Conservation (phyloP, 768 basidiomycete genomes). For the Amanita brunnescens region DNA sequence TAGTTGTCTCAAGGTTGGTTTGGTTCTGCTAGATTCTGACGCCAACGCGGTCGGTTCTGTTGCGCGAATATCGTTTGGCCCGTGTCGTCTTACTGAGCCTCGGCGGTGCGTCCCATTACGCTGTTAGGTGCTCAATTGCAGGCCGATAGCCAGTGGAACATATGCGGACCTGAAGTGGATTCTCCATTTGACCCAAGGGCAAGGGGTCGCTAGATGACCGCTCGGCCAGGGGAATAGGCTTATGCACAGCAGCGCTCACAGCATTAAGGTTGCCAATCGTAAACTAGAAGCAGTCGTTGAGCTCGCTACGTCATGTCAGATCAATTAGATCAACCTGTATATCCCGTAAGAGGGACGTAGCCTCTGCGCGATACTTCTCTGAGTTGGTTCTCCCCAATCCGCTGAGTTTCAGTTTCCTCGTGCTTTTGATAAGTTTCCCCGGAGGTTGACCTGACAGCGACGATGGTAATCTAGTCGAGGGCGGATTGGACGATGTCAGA, state of each 20-base stretch:
- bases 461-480: neutral
- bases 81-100: neutral
- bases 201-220: slow-evolving; percentile 4
- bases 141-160: neutral
- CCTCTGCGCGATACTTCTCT: slow-evolving; percentile 2
- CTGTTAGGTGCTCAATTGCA: neutral
- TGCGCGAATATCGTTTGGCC: neutral
- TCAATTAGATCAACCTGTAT: slow-evolving; percentile 2
- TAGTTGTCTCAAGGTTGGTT: neutral
- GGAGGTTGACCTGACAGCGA: neutral
- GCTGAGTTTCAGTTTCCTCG: neutral
- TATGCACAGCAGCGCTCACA: neutral
- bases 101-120: neutral
- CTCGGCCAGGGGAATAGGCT: neutral
- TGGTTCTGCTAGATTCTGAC: neutral
- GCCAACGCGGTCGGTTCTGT: neutral
- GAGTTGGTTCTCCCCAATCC: neutral
- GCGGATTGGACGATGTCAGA: neutral
- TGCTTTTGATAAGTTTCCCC: slow-evolving; percentile 5
- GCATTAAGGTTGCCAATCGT: neutral
- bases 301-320: neutral
- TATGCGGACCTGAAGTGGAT: neutral
- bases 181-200: neutral
- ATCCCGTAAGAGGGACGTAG: neutral
- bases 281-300: neutral